Percentiles rank a stretch among this genome's conserved stretches.
Evolutionary conservation across 1,284 basidiomycete species (phyloP).

Genomic region (Rhodotorula sp.): DNA sequence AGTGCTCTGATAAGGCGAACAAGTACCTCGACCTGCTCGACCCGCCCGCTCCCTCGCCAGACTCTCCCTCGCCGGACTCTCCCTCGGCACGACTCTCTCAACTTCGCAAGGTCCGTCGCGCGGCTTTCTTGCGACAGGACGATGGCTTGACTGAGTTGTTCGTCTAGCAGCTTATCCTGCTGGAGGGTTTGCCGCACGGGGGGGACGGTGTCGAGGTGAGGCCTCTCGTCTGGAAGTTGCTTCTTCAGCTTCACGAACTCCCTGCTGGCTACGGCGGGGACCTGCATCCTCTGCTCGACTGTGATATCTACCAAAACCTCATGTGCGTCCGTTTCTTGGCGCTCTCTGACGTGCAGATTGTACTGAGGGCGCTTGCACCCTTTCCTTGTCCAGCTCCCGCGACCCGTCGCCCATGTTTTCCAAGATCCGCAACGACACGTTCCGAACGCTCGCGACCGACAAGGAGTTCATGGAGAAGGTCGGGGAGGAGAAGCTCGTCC

Average conservation of each 20-base stretch:
- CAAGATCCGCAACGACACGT: constrained; percentile 57
- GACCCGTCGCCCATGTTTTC: constrained; percentile 34
- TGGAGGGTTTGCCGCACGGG: constrained; percentile 19
- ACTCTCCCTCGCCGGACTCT: constrained; percentile 2
- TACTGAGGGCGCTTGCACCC: neutral
- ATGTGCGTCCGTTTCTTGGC: constrained; percentile 78
- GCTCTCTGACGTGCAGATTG: constrained; percentile 62
- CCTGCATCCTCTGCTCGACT: constrained; percentile 60
- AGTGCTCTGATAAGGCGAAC: neutral
- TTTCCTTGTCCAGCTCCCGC: constrained; percentile 16
- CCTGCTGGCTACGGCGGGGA: neutral
- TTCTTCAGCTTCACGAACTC: constrained; percentile 61
- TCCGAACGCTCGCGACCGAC: constrained; percentile 89
- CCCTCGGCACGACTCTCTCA: constrained; percentile 6
- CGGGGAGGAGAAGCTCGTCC: constrained; percentile 91
- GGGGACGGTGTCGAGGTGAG: constrained; percentile 41
- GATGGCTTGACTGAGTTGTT: too few species aligned
- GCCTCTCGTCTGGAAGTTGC: constrained; percentile 77
- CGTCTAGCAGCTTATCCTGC: constrained; percentile 22
- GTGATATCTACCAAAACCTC: constrained; percentile 76
- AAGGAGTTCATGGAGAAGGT: constrained; percentile 91
- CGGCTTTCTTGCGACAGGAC: neutral
- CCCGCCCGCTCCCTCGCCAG: too few species aligned
- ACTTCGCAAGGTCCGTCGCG: constrained; percentile 19
- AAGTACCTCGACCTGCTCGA: constrained; percentile 14